phyloP scores from a whole-genome alignment of 2,329 filamentous ascomycete species.

The Fusarium praegraminearum region DNA sequence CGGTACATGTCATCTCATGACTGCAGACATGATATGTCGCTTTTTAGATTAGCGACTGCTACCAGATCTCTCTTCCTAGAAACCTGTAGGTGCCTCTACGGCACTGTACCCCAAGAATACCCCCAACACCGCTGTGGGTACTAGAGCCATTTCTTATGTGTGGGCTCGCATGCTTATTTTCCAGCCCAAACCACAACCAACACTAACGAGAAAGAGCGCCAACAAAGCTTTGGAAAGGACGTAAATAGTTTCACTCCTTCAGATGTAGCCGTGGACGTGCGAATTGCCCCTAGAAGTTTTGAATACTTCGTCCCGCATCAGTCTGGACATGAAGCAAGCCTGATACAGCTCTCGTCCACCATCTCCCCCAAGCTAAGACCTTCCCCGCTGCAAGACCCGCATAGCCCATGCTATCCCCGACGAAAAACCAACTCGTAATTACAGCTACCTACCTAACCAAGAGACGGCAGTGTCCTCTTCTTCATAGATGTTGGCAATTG shows the following conservation, averaged over 20 bases:
- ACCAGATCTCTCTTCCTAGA: not conserved
- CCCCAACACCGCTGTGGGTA: not conserved
- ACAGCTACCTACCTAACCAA: too few species aligned
- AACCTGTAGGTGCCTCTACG: too few species aligned
- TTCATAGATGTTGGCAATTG: not conserved
- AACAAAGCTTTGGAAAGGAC: not conserved
- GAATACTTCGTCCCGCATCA: not conserved
- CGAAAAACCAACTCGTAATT: not conserved
- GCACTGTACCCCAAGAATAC: not conserved
- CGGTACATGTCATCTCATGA: not conserved
- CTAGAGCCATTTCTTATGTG: not conserved
- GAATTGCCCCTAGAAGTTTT: not conserved
- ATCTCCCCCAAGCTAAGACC: not conserved
- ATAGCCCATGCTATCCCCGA: not conserved
- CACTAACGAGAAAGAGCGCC: not conserved
- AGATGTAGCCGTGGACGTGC: too few species aligned
- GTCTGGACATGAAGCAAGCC: constrained; percentile 14
- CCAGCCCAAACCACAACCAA: not conserved
- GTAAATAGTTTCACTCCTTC: not conserved
- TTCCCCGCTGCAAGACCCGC: constrained; percentile 1
- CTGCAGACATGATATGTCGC: not conserved
- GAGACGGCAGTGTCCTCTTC: too few species aligned
- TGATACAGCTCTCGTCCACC: not conserved
- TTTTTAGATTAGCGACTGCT: not conserved
- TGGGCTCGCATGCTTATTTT: too few species aligned